phyloP scores from a whole-genome alignment of 306 rosid genomes.

The Prunus mira region DNA sequence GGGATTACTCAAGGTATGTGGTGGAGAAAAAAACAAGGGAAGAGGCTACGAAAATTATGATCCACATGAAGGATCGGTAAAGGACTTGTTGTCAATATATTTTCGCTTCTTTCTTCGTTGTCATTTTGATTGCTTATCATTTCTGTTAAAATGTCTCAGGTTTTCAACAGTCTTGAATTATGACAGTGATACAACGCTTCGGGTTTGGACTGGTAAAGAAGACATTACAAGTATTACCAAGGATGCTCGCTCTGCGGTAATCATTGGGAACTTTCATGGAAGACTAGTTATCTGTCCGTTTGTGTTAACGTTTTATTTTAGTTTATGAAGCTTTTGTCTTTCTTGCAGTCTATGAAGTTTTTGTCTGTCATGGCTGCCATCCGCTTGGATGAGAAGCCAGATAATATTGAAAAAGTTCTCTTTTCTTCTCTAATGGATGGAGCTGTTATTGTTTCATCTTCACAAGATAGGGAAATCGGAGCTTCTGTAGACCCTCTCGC shows the following conservation, averaged over 20 bases:
- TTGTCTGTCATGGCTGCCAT: constrained; percentile 75
- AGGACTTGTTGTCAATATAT: not conserved
- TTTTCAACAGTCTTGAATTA: constrained; percentile 76
- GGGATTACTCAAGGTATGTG: constrained; percentile 60
- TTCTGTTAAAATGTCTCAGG: constrained; percentile 42
- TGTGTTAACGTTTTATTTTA: not conserved
- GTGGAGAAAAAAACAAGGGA: constrained; percentile 77
- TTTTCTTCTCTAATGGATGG: constrained; percentile 53
- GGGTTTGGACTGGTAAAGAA: constrained; percentile 91
- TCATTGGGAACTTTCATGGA: not conserved
- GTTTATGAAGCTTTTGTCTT: not conserved
- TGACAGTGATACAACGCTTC: constrained; percentile 76
- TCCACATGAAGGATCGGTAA: constrained; percentile 91
- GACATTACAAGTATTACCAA: constrained; percentile 73
- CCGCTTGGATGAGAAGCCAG: constrained; percentile 84
- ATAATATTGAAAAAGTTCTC: constrained; percentile 56
- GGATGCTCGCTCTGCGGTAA: constrained; percentile 74
- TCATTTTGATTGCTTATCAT: constrained; percentile 17
- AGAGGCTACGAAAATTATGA: constrained; percentile 74
- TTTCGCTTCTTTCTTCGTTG: not conserved
- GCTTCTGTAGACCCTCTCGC: constrained; percentile 64
- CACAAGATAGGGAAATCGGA: constrained; percentile 37
- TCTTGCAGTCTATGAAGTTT: constrained; percentile 69
- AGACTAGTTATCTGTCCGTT: not conserved
- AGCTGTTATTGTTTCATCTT: constrained; percentile 38